Evolutionary conservation across 176 grass and related monocot genomes (phyloP).

Genomic region (Cocos nucifera): DNA sequence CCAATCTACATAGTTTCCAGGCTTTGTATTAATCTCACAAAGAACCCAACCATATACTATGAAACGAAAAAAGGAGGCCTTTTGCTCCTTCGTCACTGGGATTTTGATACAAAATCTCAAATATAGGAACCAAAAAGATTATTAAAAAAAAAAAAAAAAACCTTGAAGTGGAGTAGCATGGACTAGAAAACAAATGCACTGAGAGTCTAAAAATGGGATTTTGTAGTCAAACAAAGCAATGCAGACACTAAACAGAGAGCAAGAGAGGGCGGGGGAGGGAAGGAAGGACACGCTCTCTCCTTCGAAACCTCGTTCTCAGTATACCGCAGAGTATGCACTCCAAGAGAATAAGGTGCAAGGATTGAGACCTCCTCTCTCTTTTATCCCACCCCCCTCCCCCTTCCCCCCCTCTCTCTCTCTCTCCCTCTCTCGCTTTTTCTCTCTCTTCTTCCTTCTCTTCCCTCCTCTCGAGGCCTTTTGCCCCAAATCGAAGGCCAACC

Average conservation of each 20-base stretch:
- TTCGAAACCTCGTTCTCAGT: slow-evolving; percentile 14
- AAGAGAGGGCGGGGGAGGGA: neutral
- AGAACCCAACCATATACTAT: too few relatives aligned
- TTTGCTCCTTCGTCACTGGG: too few relatives aligned
- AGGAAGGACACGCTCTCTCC: neutral
- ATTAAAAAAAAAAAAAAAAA: slow-evolving; percentile 3
- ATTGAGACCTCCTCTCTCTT: neutral
- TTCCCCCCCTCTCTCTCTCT: too few relatives aligned
- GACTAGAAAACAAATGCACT: neutral
- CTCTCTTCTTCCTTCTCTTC: slow-evolving; percentile 5
- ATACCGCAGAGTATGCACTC: slow-evolving; percentile 11
- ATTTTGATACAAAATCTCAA: too few relatives aligned
- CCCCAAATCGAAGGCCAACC: slow-evolving; percentile 41
- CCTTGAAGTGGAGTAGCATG: neutral
- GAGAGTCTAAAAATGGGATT: neutral
- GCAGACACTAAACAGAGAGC: neutral
- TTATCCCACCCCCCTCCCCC: slow-evolving; percentile 2
- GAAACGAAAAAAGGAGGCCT: too few relatives aligned
- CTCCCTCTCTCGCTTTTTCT: too few relatives aligned
- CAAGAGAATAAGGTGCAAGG: too few relatives aligned
- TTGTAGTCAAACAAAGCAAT: slow-evolving; percentile 4
- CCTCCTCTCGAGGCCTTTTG: slow-evolving; percentile 28
- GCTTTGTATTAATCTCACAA: too few relatives aligned
- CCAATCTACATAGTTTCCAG: too few relatives aligned
- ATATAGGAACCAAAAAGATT: neutral